Conservation (phyloP, 768 basidiomycete genomes). For the Cyclocybe cylindracea region DNA sequence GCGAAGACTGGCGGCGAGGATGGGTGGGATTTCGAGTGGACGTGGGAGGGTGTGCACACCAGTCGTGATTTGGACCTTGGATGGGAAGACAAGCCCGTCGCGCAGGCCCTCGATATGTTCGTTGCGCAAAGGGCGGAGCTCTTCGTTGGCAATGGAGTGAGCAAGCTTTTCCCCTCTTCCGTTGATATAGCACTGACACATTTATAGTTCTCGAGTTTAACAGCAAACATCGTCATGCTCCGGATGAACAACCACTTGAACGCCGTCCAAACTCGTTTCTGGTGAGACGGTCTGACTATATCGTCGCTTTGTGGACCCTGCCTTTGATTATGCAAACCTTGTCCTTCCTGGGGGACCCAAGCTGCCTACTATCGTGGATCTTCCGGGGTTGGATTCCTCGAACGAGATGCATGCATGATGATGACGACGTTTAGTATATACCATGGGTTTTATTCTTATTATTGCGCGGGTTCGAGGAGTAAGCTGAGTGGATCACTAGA, state of each 20-base stretch:
- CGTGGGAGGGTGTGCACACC: constrained; percentile 52
- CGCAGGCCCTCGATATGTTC: constrained; percentile 69
- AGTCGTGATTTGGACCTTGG: constrained; percentile 55
- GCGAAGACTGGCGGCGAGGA: neutral
- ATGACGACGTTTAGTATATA: too few species aligned
- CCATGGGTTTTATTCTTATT: too few species aligned
- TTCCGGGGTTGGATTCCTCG: too few species aligned
- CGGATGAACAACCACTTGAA: constrained; percentile 30
- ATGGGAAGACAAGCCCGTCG: constrained; percentile 57
- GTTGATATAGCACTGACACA: neutral
- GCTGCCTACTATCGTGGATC: too few species aligned
- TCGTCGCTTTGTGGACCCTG: neutral
- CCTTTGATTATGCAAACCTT: too few species aligned
- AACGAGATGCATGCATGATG: too few species aligned
- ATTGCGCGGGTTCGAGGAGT: too few species aligned
- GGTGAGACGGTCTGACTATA: constrained; percentile 14
- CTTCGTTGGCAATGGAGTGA: constrained; percentile 71
- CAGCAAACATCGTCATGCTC: constrained; percentile 34
- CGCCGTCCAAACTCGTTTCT: constrained; percentile 30
- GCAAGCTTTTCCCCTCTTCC: constrained; percentile 17
- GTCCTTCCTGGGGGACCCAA: too few species aligned
- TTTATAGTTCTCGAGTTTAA: constrained; percentile 38
- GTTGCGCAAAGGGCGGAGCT: constrained; percentile 63
- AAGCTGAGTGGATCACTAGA: too few species aligned
- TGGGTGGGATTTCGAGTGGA: constrained; percentile 20